Conservation (phyloP, 2,329 filamentous ascomycete species). For the Trichoderma lentiforme region DNA sequence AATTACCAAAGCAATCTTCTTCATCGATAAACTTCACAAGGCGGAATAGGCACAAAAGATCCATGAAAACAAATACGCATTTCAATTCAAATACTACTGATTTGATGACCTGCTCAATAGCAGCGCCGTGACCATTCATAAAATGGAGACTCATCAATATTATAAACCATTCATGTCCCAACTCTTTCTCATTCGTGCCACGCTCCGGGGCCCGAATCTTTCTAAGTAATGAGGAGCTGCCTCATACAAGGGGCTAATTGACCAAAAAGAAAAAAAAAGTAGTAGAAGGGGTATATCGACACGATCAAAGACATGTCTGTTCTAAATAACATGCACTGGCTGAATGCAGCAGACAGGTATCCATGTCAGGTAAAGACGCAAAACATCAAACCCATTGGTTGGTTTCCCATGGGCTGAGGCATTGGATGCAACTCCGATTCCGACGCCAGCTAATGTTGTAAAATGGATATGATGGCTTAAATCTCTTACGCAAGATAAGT, state of each 20-base stretch:
- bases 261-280: background rate
- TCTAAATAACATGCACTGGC: constrained; percentile 3
- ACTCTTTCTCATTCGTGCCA: constrained; percentile 12
- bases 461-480: constrained; percentile 10
- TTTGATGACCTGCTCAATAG: constrained; percentile 2
- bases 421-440: background rate
- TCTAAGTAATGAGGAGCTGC: background rate
- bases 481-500: constrained; percentile 10
- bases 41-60: background rate
- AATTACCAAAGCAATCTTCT: background rate
- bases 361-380: background rate
- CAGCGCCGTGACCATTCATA: background rate
- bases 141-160: background rate
- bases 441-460: background rate
- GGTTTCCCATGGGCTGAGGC: background rate
- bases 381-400: background rate
- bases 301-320: constrained; percentile 1
- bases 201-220: background rate
- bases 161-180: constrained; percentile 1
- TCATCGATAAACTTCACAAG: background rate
- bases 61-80: background rate
- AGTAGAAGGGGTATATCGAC: constrained; percentile 1
- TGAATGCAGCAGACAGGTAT: background rate
- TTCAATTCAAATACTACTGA: constrained; percentile 13
- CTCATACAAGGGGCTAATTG: background rate